Conservation (phyloP, 176 grass and related monocot species). For the Chrysopogon serrulatus region DNA sequence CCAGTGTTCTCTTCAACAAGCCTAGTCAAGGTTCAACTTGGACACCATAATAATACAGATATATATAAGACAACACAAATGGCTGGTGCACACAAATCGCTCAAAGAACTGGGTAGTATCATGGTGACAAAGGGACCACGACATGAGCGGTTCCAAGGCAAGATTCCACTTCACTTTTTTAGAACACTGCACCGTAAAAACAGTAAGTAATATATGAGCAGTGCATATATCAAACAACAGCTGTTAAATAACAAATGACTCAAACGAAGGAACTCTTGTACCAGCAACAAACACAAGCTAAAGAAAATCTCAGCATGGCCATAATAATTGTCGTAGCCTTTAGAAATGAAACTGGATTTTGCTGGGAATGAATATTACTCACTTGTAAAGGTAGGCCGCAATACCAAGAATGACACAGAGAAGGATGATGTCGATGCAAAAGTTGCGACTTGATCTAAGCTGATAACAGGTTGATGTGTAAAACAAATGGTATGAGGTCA, state of each 20-base stretch:
- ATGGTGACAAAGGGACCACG: not conserved
- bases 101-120: not conserved
- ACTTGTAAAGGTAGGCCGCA: constrained; percentile 89
- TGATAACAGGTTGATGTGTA: constrained; percentile 14
- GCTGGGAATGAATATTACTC: constrained; percentile 27
- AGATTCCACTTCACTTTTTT: constrained; percentile 40
- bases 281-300: not conserved
- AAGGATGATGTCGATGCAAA: constrained; percentile 78
- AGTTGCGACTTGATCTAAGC: constrained; percentile 87
- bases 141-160: not conserved
- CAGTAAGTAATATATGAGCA: not conserved
- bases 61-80: not conserved
- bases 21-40: not conserved
- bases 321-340: not conserved
- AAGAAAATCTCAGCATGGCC: not conserved
- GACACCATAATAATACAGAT: constrained; percentile 17
- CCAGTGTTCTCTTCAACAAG: not conserved
- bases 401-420: constrained; percentile 79
- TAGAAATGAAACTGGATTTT: not conserved
- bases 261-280: not conserved
- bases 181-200: constrained; percentile 40
- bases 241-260: too few relatives aligned
- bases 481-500: not conserved
- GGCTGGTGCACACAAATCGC: not conserved
- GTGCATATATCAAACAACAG: not conserved